phyloP scores from a whole-genome alignment of 2,329 filamentous ascomycete genomes.

The Gaeumannomyces sp. region DNA sequence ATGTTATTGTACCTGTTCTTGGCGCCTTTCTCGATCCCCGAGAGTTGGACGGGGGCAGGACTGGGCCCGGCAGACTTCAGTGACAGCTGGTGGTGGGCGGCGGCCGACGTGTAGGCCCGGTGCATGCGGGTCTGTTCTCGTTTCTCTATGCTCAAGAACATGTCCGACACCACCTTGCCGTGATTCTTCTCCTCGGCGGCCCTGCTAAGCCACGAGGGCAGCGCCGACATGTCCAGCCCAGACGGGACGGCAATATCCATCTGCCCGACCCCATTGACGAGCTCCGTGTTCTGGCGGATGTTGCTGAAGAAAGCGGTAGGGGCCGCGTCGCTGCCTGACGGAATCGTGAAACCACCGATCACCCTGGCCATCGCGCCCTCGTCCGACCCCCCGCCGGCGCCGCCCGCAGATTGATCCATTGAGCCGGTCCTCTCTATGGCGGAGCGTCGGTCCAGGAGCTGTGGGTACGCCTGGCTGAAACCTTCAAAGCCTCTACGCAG shows the following conservation, averaged over 20 bases:
- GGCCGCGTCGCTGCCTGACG: slow-evolving; percentile 53
- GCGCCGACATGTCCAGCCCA: slow-evolving; percentile 38
- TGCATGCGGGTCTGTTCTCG: slow-evolving; percentile 90
- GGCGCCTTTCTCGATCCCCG: slow-evolving; percentile 85
- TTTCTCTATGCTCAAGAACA: slow-evolving; percentile 78
- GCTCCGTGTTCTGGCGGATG: slow-evolving; percentile 93
- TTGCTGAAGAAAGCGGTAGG: slow-evolving; percentile 92
- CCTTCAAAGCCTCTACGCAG: slow-evolving; percentile 75
- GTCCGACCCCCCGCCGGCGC: slow-evolving; percentile 31
- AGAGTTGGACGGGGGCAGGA: slow-evolving; percentile 58
- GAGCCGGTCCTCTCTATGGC: slow-evolving; percentile 24
- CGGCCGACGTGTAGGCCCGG: slow-evolving; percentile 50
- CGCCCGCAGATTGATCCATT: slow-evolving; percentile 44
- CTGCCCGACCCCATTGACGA: slow-evolving; percentile 88
- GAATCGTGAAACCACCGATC: slow-evolving; percentile 84
- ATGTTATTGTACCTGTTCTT: slow-evolving; percentile 99
- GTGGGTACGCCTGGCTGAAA: slow-evolving; percentile 62
- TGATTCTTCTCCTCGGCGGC: slow-evolving; percentile 62
- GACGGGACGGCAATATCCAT: slow-evolving; percentile 48
- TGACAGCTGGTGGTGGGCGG: slow-evolving; percentile 6
- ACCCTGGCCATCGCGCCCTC: slow-evolving; percentile 57
- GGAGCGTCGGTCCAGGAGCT: slow-evolving; percentile 51
- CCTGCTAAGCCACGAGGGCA: slow-evolving; percentile 73
- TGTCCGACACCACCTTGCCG: slow-evolving; percentile 74
- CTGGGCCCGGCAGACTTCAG: not conserved